Conservation (phyloP, 148 eudicot species). For the Fagopyrum esculentum region DNA sequence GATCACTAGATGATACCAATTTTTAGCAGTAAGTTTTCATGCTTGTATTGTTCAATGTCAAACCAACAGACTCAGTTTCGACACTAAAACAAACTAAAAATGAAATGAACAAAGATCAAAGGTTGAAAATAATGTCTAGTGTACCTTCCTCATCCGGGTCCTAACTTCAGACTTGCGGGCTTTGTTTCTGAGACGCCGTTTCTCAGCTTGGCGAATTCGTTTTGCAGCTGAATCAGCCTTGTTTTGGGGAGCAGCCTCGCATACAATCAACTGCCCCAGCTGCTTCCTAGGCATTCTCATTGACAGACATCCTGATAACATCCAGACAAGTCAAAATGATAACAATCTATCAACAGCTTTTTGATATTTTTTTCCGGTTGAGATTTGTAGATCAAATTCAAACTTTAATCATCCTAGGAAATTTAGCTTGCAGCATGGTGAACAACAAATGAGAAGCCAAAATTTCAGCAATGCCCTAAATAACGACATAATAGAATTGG, state of each 20-base stretch:
- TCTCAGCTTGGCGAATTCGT: slow-evolving; percentile 82
- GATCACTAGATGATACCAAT: neutral
- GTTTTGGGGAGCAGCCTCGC: slow-evolving; percentile 54
- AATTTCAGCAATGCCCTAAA: neutral
- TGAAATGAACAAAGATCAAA: neutral
- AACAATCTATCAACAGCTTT: neutral
- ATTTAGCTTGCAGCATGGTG: neutral
- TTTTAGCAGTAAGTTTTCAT: no score
- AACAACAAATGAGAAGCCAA: neutral
- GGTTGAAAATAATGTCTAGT: neutral
- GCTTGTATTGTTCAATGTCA: neutral
- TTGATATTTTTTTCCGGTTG: neutral
- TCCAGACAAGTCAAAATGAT: neutral
- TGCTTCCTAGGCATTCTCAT: slow-evolving; percentile 30
- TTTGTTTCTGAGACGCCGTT: slow-evolving; percentile 72
- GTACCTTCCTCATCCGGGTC: slow-evolving; percentile 90
- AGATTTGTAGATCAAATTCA: neutral
- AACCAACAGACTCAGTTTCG: neutral
- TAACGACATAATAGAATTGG: neutral
- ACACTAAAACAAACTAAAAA: neutral
- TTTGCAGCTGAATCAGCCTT: slow-evolving; percentile 80
- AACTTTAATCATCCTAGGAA: neutral
- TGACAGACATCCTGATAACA: slow-evolving; percentile 36
- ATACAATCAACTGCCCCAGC: slow-evolving; percentile 38
- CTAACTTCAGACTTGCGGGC: slow-evolving; percentile 76